Base-by-base conservation (phyloP, 768 basidiomycete species). In the Naganishia antarctica region DNA sequence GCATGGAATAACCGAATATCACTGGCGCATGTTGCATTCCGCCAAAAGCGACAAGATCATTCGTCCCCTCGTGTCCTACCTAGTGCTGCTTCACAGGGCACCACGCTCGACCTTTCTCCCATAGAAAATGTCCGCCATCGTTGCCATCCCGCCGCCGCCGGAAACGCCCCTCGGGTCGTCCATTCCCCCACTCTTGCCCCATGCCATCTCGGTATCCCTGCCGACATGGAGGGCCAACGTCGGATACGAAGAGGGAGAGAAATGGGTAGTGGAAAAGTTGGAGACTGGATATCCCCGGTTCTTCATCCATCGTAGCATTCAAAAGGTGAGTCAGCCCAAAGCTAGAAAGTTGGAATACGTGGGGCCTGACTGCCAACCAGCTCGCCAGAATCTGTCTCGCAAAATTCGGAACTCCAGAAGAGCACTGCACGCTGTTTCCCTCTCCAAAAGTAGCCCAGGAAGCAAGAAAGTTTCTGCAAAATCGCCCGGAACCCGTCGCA, bases 181-280 rank as follows among this genome's bases (percentile, higher is more conserved):
- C 8, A 74, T 77, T 3, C 80, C 80, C 3, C 68, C 78, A 18
- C 64, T 74, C 49, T 76, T 80, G 1, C 84, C 87, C 12, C 93
- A 97, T 71, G 93, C 92, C 13, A 90, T 94, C 68, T 93, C 91
- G 2, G 91, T 94, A n/a, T 92, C 90, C 8, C 82, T 97, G 1
- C 93, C 93, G 0, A 92, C 84, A 31, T 97, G 93, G 93, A 79
- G 80, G 32, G 93, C 97, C 76, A 90, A 87, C 70, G 84, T 97
- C 21, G 92, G 81, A 13, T 97, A 97, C 70, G 94, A 97, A 77
- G 87, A 91, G 70, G 90, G 90, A 18, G 86, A 88, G 9, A 84
- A 87, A 69, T 81, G 91, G 40, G 85, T 97, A 5, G 73, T 88
- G 0, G 83, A 88, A 63, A 80, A 78, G 6, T 90, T 94, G 92